These are phyloP conservation scores for Chenopodium suecicum DNA, from an alignment of 148 eudicot genomes.

Conservation along the genomic window DNA sequence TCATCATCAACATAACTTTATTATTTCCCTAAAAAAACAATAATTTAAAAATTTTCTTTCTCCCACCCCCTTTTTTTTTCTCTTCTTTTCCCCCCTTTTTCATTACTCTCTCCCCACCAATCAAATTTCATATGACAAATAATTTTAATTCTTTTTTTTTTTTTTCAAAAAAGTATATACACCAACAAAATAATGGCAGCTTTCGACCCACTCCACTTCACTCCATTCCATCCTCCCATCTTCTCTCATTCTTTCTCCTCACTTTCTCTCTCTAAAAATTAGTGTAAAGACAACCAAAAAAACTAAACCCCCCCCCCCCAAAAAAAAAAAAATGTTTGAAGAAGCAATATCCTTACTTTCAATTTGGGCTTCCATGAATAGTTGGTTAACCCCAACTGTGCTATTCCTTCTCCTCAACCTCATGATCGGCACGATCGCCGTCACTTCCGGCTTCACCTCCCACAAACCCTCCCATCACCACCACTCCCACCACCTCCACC, in stretches of 20 bases:
- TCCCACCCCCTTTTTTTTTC: too few species aligned
- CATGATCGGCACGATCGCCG: constrained; percentile 68
- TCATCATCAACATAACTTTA: too few species aligned
- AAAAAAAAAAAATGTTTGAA: constrained; percentile 49
- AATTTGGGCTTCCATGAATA: constrained; percentile 68
- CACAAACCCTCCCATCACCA: constrained; percentile 24
- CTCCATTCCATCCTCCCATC: constrained; percentile 13
- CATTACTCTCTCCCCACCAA: background rate
- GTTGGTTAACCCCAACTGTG: constrained; percentile 77
- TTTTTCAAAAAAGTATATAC: background rate
- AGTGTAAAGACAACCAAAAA: background rate
- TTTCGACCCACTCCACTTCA: constrained; percentile 26
- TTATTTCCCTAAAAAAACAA: too few species aligned
- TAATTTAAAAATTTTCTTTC: background rate
- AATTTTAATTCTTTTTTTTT: background rate
- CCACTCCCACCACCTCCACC: background rate
- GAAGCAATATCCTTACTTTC: constrained; percentile 49
- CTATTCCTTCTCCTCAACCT: constrained; percentile 71
- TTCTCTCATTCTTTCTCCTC: background rate
- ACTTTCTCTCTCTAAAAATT: background rate
- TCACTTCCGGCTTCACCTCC: constrained; percentile 50
- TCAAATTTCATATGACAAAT: background rate
- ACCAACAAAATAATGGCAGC: constrained; percentile 1
- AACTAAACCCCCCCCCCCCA: background rate
- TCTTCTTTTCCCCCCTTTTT: background rate